phyloP scores from a whole-genome alignment of 1,284 basidiomycete species.

The Ceraceosorus bombacis region DNA sequence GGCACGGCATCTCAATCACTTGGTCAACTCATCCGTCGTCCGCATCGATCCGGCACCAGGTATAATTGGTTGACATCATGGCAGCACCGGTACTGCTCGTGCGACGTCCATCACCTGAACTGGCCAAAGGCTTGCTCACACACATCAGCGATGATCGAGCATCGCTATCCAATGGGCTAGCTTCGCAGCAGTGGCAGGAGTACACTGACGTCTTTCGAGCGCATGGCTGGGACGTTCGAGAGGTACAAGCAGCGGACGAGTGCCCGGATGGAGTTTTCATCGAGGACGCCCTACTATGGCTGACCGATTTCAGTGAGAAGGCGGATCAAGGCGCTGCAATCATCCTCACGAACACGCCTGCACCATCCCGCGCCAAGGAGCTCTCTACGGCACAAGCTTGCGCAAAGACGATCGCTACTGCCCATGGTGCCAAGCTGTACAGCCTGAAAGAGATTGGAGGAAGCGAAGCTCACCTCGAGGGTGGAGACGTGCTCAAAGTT shows the following conservation, averaged over 20 bases:
- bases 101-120: constrained; percentile 11
- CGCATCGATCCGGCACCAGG: no score
- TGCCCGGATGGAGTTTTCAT: constrained; percentile 20
- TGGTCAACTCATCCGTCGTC: no score
- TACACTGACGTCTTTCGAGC: constrained; percentile 11
- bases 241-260: constrained; percentile 3
- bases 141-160: constrained; percentile 14
- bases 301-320: constrained; percentile 1
- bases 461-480: constrained; percentile 14
- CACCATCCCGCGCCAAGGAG: constrained; percentile 9
- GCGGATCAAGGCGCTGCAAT: constrained; percentile 2
- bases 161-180: constrained; percentile 5
- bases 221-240: constrained; percentile 13
- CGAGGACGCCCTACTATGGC: constrained; percentile 16
- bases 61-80: no score
- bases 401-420: background rate
- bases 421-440: background rate
- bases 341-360: constrained; percentile 12
- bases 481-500: constrained; percentile 22
- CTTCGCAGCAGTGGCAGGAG: constrained; percentile 12
- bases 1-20: no score
- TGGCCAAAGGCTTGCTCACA: constrained; percentile 16
- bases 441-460: constrained; percentile 12
- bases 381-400: constrained; percentile 1
- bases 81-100: constrained; percentile 8